phyloP scores from a whole-genome alignment of 169 alveolate species.

The Perkinsus marinus region DNA sequence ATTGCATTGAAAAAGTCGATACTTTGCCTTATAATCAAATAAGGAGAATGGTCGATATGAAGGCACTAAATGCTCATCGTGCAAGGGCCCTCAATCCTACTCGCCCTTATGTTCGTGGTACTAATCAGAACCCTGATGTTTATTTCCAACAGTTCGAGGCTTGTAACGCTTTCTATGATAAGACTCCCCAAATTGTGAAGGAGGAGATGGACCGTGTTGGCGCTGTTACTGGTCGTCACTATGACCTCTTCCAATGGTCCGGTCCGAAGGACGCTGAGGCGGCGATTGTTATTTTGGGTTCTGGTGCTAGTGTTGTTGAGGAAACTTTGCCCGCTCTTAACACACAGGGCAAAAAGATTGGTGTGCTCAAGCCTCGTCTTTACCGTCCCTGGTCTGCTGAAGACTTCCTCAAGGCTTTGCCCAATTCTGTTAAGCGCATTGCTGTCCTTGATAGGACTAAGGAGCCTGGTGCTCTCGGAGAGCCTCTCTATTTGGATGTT shows the following conservation, averaged over 20 bases:
- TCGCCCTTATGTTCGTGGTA: constrained; percentile 41
- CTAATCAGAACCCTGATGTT: constrained; percentile 39
- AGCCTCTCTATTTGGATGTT: constrained; percentile 38
- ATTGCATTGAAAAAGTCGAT: constrained; percentile 29
- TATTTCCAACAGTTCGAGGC: constrained; percentile 39
- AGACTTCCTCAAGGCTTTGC: constrained; percentile 30
- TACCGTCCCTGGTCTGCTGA: constrained; percentile 41
- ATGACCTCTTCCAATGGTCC: constrained; percentile 29
- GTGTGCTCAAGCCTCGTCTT: constrained; percentile 37
- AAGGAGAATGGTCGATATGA: neutral
- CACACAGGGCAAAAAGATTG: constrained; percentile 17
- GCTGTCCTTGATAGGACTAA: constrained; percentile 38
- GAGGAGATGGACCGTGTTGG: constrained; percentile 32
- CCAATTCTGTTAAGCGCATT: constrained; percentile 24
- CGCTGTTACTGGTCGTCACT: constrained; percentile 30
- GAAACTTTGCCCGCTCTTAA: constrained; percentile 16
- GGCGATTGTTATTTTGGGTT: constrained; percentile 35
- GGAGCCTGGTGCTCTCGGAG: constrained; percentile 38
- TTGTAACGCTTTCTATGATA: constrained; percentile 29
- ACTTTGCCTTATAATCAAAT: neutral
- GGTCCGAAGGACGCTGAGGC: constrained; percentile 32
- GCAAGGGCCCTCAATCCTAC: constrained; percentile 34
- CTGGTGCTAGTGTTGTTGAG: constrained; percentile 38
- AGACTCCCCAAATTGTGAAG: constrained; percentile 29
- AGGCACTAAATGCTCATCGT: neutral